Conservation (phyloP, 345 rosid genomes). For the Noccaea bulbosa region DNA sequence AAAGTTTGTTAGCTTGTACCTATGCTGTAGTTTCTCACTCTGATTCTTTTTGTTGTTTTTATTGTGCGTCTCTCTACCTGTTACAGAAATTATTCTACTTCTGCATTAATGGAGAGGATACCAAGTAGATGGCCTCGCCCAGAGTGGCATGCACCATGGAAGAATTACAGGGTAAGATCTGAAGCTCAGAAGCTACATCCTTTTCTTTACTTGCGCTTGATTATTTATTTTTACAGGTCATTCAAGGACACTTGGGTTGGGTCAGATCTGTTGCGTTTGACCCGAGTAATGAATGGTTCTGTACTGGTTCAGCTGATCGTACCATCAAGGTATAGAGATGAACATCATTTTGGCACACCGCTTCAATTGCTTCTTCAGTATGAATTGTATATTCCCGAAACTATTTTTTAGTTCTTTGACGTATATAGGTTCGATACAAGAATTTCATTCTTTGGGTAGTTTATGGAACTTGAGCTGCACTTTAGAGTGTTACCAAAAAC, state of each 20-base stretch:
- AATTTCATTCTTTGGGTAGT: background rate
- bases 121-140: constrained; percentile 99
- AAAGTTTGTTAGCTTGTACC: constrained; percentile 15
- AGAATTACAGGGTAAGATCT: constrained; percentile 85
- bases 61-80: constrained; percentile 12
- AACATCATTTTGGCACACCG: too few species aligned
- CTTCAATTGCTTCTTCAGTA: background rate
- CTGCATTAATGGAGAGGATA: constrained; percentile 94
- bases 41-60: background rate
- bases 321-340: constrained; percentile 74
- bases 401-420: background rate
- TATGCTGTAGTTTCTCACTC: constrained; percentile 19
- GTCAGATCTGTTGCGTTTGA: constrained; percentile 96
- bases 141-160: constrained; percentile 98
- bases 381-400: background rate
- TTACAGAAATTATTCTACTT: constrained; percentile 70
- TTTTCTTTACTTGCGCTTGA: constrained; percentile 26
- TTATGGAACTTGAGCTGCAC: constrained; percentile 2
- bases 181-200: constrained; percentile 9
- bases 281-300: constrained; percentile 97
- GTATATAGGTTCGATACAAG: background rate
- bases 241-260: constrained; percentile 99
- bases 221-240: constrained; percentile 47
- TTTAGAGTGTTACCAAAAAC: background rate
- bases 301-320: constrained; percentile 99